Conservation (phyloP, 192 early-diverging fungal genomes). For the Backusella mclennaniae region DNA sequence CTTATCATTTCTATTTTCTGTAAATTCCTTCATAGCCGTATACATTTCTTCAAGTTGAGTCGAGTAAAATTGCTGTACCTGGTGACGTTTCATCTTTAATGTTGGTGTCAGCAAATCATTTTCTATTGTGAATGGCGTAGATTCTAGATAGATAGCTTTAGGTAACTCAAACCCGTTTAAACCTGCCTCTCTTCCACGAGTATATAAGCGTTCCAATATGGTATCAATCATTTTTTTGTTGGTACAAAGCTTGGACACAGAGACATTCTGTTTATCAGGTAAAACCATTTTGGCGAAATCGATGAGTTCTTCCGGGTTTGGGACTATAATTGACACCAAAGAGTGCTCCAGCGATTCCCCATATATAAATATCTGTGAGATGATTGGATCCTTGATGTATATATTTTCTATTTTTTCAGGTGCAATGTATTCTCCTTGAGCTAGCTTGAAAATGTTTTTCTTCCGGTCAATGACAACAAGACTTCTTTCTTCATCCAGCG, state of each 20-base stretch:
- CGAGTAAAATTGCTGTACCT: constrained; percentile 65
- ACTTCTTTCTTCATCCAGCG: constrained; percentile 60
- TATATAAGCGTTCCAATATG: constrained; percentile 49
- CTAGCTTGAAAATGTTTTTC: constrained; percentile 75
- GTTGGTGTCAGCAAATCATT: constrained; percentile 79
- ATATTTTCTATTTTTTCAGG: constrained; percentile 85
- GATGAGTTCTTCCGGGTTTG: constrained; percentile 58
- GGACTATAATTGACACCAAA: constrained; percentile 75
- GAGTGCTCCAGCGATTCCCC: constrained; percentile 73
- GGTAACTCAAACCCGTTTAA: constrained; percentile 68
- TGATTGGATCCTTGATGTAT: constrained; percentile 52
- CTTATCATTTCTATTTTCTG: not conserved
- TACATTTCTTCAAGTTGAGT: constrained; percentile 69
- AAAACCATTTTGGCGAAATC: constrained; percentile 44
- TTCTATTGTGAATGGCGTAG: constrained; percentile 65
- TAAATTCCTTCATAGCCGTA: constrained; percentile 10
- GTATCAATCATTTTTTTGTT: constrained; percentile 47
- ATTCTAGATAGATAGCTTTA: constrained; percentile 59
- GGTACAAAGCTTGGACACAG: constrained; percentile 53
- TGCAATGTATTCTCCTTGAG: constrained; percentile 68
- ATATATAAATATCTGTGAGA: constrained; percentile 74
- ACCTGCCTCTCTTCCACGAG: constrained; percentile 53
- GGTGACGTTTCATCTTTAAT: constrained; percentile 83
- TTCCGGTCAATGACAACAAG: constrained; percentile 80
- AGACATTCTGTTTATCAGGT: constrained; percentile 29